phyloP scores from a whole-genome alignment of 2,329 filamentous ascomycete genomes.

The Escovopsis sp. region DNA sequence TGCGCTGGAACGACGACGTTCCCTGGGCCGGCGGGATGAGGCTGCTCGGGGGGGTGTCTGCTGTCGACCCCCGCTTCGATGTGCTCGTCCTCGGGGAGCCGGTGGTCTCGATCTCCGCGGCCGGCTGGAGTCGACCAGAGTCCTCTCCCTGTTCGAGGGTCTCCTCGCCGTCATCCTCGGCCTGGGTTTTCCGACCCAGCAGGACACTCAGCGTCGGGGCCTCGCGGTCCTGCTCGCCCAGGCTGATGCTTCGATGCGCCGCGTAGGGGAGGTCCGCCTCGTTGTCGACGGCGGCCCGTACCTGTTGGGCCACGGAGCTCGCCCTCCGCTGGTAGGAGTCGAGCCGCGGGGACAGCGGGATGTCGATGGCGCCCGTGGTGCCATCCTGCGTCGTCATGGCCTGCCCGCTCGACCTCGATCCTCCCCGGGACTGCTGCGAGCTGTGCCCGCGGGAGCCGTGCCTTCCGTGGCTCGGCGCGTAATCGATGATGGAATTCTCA shows the following conservation, averaged over 20 bases:
- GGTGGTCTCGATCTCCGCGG: conserved; percentile 26
- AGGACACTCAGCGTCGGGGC: conserved; percentile 51
- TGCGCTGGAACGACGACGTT: conserved; percentile 30
- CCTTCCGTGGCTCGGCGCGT: conserved; percentile 15
- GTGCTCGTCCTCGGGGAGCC: conserved; percentile 20
- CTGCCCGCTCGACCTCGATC: conserved; percentile 21
- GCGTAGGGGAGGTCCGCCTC: conserved; percentile 46
- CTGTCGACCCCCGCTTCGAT: conserved; percentile 27
- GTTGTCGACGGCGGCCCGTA: conserved; percentile 37
- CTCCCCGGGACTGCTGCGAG: conserved; percentile 11
- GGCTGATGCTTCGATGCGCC: conserved; percentile 51
- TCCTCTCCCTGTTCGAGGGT: conserved; percentile 10
- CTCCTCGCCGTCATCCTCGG: conserved; percentile 15
- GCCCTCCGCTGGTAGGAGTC: conserved; percentile 44
- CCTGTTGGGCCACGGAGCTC: conserved; percentile 54
- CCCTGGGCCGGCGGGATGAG: conserved; percentile 25
- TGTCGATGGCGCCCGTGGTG: conserved; percentile 54
- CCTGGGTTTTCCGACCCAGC: conserved; percentile 29
- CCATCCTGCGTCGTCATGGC: conserved; percentile 32
- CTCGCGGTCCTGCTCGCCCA: conserved; percentile 50
- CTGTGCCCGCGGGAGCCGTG: conserved; percentile 16
- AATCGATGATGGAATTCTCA: conserved; percentile 59
- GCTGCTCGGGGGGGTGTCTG: conserved; percentile 31
- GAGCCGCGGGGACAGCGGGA: conserved; percentile 54
- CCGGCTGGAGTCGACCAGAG: conserved; percentile 22